phyloP scores from a whole-genome alignment of 371 early-diverging fungal species.

The Rhizopus sp. region DNA sequence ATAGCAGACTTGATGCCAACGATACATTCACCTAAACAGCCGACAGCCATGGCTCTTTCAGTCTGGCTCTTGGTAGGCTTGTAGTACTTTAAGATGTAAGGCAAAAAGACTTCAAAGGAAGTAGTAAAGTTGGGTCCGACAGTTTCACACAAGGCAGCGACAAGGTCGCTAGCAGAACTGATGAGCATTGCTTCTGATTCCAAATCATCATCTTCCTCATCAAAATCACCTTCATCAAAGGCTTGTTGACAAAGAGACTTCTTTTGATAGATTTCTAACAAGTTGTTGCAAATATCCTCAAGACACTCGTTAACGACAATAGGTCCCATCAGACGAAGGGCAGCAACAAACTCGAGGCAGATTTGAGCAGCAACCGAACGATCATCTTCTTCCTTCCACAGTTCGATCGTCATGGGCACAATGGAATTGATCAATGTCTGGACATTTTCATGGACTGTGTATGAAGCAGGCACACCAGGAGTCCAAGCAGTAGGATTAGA shows the following conservation, averaged over 20 bases:
- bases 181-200: constrained; percentile 83
- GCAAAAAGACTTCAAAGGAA: constrained; percentile 72
- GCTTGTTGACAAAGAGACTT: constrained; percentile 78
- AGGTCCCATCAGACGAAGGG: constrained; percentile 81
- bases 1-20: constrained; percentile 67
- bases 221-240: constrained; percentile 63
- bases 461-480: constrained; percentile 65
- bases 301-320: constrained; percentile 62
- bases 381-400: constrained; percentile 84
- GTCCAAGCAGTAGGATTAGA: constrained; percentile 64
- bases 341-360: constrained; percentile 72
- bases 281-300: constrained; percentile 52
- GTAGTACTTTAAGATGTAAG: constrained; percentile 75
- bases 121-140: constrained; percentile 73
- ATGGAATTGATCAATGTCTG: constrained; percentile 60
- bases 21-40: constrained; percentile 80
- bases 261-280: constrained; percentile 75
- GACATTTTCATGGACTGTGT: constrained; percentile 74
- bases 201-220: constrained; percentile 78
- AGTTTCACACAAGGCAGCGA: constrained; percentile 73
- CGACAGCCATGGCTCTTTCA: constrained; percentile 88
- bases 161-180: constrained; percentile 78
- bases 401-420: constrained; percentile 67
- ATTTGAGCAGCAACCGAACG: constrained; percentile 75
- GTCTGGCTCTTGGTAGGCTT: constrained; percentile 63